Percentiles rank a stretch among this genome's conserved stretches.
Conservation (phyloP, 202 grass and related monocot species). For the Zoysia matrella region DNA sequence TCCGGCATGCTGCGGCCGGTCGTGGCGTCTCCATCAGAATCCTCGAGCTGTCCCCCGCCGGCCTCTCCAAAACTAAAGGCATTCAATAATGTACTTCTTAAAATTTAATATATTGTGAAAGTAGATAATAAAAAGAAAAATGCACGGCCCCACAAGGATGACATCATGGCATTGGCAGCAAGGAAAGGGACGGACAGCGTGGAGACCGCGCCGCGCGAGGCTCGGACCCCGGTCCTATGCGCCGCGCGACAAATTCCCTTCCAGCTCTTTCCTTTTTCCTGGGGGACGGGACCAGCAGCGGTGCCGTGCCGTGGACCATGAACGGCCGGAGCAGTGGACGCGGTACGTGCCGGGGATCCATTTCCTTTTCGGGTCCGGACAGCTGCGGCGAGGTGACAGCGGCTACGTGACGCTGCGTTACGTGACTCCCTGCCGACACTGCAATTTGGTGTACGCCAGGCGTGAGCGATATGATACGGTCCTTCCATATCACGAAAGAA, state of each 20-base stretch:
- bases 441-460: not conserved
- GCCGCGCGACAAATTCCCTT: not conserved
- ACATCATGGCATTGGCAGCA: too few species aligned
- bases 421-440: constrained; percentile 29
- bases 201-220: not conserved
- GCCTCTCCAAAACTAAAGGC: too few species aligned
- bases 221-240: too few species aligned
- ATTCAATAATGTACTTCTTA: too few species aligned
- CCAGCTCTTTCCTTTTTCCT: not conserved
- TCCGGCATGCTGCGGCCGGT: too few species aligned
- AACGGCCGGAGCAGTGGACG: not conserved
- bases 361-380: constrained; percentile 12
- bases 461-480: not conserved
- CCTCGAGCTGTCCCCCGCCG: too few species aligned
- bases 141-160: too few species aligned
- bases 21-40: too few species aligned
- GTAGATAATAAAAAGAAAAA: too few species aligned
- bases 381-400: not conserved
- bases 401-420: not conserved
- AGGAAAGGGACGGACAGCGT: too few species aligned
- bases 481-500: not conserved
- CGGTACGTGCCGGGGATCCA: not conserved
- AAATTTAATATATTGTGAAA: too few species aligned
- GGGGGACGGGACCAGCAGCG: not conserved
- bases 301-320: too few species aligned